Evolutionary conservation across 345 rosid species (phyloP).

Genomic region (Pugionium cornutum): DNA sequence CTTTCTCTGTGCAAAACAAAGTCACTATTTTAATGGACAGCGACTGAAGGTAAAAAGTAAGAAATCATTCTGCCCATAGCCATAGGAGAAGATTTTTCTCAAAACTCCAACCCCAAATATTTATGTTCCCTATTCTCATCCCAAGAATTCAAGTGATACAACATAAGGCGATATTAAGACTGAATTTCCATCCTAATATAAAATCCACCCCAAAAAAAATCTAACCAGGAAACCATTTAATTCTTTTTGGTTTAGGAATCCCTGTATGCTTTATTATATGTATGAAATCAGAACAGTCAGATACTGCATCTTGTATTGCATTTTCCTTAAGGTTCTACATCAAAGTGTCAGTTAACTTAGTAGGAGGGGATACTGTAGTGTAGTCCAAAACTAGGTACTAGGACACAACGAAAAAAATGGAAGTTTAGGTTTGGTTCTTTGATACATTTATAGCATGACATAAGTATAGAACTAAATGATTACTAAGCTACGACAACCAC

Average conservation of each 20-base stretch:
- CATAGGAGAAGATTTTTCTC: constrained; percentile 9
- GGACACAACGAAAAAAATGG: neutral
- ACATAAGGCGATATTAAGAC: neutral
- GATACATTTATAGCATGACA: neutral
- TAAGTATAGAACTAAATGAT: neutral
- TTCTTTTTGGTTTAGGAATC: constrained; percentile 1
- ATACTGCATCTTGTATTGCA: neutral
- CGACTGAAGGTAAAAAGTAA: neutral
- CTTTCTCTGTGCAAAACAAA: constrained; percentile 63
- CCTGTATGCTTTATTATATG: neutral
- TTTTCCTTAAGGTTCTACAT: constrained; percentile 2
- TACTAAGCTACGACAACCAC: neutral
- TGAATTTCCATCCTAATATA: neutral
- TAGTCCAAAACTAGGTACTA: neutral
- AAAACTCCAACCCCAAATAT: constrained; percentile 11
- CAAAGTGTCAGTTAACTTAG: neutral
- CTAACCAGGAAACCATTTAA: neutral
- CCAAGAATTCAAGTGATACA: neutral
- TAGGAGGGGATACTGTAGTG: neutral
- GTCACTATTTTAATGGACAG: neutral
- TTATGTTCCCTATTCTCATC: constrained; percentile 6
- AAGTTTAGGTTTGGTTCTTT: neutral
- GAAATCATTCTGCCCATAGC: constrained; percentile 2
- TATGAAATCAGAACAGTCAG: neutral
- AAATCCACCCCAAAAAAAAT: neutral